These are phyloP conservation scores for Psilocybe azurescens DNA, from an alignment of 768 basidiomycete species.

Conservation along the genomic window DNA sequence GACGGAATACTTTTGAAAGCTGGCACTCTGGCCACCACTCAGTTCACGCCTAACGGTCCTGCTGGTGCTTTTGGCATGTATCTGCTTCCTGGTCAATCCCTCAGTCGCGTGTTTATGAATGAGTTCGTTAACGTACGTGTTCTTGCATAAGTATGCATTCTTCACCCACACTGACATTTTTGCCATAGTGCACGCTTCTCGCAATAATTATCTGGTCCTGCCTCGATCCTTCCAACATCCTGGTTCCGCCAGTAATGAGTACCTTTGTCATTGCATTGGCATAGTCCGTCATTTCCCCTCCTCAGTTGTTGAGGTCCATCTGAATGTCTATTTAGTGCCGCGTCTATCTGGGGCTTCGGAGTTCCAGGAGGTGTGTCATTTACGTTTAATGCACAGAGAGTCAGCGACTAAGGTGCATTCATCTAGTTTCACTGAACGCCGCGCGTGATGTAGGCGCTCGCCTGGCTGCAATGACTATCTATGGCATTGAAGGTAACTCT, in stretches of 20 bases:
- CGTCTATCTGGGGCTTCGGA: slow-evolving; percentile 66
- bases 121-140: slow-evolving; percentile 58
- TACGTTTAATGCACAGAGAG: neutral
- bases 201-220: slow-evolving; percentile 56
- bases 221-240: slow-evolving; percentile 62
- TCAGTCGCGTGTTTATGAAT: slow-evolving; percentile 54
- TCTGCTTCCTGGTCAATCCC: slow-evolving; percentile 46
- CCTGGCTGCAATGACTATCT: slow-evolving; percentile 64
- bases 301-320: neutral
- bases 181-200: slow-evolving; percentile 43
- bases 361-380: slow-evolving; percentile 48
- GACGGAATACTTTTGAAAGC: slow-evolving; percentile 37
- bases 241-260: slow-evolving; percentile 55
- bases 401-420: neutral
- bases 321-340: slow-evolving; percentile 42
- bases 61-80: slow-evolving; percentile 63
- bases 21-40: slow-evolving; percentile 27
- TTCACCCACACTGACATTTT: neutral
- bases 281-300: slow-evolving; percentile 50
- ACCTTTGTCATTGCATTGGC: slow-evolving; percentile 61
- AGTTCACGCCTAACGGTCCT: slow-evolving; percentile 46
- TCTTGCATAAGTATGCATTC: neutral
- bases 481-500: slow-evolving; percentile 49
- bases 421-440: slow-evolving; percentile 62
- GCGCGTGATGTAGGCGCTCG: slow-evolving; percentile 74